A percentile compares a stretch with the other conserved stretches of the same genome.
These are phyloP conservation scores for Chloranthus sessilifolius DNA, from an alignment of 164 flowering plant genomes.

Conservation along the genomic window DNA sequence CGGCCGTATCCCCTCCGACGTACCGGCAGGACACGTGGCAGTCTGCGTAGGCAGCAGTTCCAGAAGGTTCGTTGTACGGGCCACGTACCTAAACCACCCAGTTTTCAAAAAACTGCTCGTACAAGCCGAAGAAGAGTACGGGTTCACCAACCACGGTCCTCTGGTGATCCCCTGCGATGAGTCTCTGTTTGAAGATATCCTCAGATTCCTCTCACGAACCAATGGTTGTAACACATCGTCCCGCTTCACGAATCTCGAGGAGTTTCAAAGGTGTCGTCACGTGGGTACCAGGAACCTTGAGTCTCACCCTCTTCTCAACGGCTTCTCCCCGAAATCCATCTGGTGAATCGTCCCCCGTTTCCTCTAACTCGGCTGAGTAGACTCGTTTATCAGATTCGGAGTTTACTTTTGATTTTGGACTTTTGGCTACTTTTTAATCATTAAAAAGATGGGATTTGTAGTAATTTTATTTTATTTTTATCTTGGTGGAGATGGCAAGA, in stretches of 20 bases:
- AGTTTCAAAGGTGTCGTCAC: slow-evolving; percentile 48
- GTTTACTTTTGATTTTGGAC: too few species aligned
- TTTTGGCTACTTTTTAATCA: too few species aligned
- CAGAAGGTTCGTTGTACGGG: slow-evolving; percentile 62
- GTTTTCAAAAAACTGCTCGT: slow-evolving; percentile 54
- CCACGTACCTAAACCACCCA: slow-evolving; percentile 79
- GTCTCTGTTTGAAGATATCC: slow-evolving; percentile 59
- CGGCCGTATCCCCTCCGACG: slow-evolving; percentile 50
- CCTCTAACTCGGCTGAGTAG: slow-evolving; percentile 12
- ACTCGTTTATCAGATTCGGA: slow-evolving; percentile 1
- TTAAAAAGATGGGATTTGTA: too few species aligned
- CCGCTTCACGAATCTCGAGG: slow-evolving; percentile 40
- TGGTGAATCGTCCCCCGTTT: slow-evolving; percentile 13
- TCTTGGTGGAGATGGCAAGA: slow-evolving; percentile 55
- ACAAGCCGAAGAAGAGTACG: slow-evolving; percentile 81
- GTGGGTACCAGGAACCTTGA: slow-evolving; percentile 36
- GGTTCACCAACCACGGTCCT: slow-evolving; percentile 62
- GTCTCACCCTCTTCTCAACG: slow-evolving; percentile 55
- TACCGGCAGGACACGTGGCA: slow-evolving; percentile 73
- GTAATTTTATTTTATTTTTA: too few species aligned
- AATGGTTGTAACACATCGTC: slow-evolving; percentile 28
- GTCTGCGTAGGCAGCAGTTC: slow-evolving; percentile 68
- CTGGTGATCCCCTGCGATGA: slow-evolving; percentile 84
- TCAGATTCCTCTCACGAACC: slow-evolving; percentile 45
- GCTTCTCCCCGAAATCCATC: slow-evolving; percentile 22